Evolutionary conservation across 2,329 filamentous ascomycete species (phyloP).

Genomic region (Calonectria pseudoreteaudii): DNA sequence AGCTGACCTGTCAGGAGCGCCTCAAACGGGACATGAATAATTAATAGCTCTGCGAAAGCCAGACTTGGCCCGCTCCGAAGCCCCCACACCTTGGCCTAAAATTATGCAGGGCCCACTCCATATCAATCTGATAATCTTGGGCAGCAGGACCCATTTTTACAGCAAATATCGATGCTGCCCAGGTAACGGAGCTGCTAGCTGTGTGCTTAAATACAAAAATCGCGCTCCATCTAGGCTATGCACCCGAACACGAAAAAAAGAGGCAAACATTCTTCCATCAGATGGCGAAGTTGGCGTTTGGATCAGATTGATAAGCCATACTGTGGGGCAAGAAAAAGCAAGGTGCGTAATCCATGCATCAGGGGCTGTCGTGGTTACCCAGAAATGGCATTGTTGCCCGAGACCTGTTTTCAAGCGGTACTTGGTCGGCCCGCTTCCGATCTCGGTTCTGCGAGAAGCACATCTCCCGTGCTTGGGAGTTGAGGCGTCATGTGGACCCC

Average conservation of each 20-base stretch:
- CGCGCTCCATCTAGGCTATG: not conserved
- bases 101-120: not conserved
- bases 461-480: not conserved
- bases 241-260: not conserved
- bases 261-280: not conserved
- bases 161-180: not conserved
- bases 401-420: not conserved
- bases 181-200: not conserved
- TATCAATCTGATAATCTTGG: constrained; percentile 9
- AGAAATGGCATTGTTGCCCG: not conserved
- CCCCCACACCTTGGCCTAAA: not conserved
- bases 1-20: not conserved
- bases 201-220: not conserved
- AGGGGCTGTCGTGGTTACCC: not conserved
- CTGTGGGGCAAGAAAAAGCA: not conserved
- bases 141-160: not conserved
- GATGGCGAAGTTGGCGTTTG: not conserved
- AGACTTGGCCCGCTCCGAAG: not conserved
- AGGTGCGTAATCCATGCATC: not conserved
- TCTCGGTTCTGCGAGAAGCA: not conserved
- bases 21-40: not conserved
- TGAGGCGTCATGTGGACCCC: not conserved
- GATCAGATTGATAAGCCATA: not conserved
- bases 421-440: not conserved
- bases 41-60: not conserved